Evolutionary conservation across 139 green algal species (phyloP).

Genomic region (Micromonas pusilla): DNA sequence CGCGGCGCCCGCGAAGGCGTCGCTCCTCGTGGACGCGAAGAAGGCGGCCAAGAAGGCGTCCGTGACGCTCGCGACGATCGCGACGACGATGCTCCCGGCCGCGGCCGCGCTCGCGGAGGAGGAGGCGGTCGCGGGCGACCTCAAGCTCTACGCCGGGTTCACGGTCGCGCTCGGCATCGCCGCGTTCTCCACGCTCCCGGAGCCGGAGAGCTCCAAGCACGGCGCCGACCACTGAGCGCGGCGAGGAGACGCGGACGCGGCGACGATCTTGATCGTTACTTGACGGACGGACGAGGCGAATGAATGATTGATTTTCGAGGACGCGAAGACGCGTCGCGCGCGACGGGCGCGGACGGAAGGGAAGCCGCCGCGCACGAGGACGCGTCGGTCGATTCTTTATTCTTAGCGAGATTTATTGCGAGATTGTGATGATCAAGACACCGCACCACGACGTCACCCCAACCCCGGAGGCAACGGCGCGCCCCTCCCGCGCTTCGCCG

Average conservation of each 20-base stretch:
- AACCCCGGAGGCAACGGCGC: background rate
- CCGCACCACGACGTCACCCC: background rate
- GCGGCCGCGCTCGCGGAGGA: background rate
- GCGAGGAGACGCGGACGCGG: no score
- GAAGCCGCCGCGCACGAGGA: no score
- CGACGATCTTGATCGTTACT: no score
- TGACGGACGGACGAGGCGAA: no score
- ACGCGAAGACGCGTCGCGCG: no score
- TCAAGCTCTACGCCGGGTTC: background rate
- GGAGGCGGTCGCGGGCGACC: background rate
- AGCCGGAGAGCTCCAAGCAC: background rate
- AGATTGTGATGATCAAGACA: background rate
- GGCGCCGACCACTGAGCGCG: background rate
- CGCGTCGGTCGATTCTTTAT: no score
- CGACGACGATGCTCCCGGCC: background rate
- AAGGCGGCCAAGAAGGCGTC: background rate
- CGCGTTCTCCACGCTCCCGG: background rate
- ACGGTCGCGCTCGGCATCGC: background rate
- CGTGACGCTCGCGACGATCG: background rate
- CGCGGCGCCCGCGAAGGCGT: background rate
- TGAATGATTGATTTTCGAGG: no score
- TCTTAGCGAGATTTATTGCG: no score
- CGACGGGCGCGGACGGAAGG: no score
- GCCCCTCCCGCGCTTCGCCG: background rate
- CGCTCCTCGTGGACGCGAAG: background rate